Evolutionary conservation across 495 filamentous ascomycete genomes (phyloP), one percentile per base, ranked within the genome.

Genomic region (Neurospora intermedia): DNA sequence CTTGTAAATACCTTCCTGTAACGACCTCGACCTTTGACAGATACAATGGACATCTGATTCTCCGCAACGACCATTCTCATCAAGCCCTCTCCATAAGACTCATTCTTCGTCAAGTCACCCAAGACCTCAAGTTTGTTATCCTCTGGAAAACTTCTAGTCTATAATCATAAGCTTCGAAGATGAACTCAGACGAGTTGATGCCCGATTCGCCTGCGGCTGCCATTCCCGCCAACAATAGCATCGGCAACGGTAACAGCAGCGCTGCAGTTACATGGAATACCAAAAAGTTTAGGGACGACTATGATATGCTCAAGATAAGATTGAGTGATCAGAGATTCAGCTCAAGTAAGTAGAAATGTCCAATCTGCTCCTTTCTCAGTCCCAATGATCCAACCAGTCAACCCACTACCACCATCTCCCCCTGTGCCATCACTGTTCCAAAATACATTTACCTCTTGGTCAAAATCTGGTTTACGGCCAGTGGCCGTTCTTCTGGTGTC

Each of bases 251-350:
- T 71, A 74, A 72, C 16, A 45, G 48, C 35, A 74, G 73, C 20
- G 72, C 45, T 2, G 45, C 71, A 7, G 41, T 70, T 15, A 42
- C 39, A 13, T 80, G 80, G 79, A 78, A 81, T 66, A 81, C 77
- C 18, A 78, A 80, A 54, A 81, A 82, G 69, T 81, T 77, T 54
- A 74, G 76, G 1, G 90, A 92, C 23, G 92, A 93, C 62, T 89
- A 86, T 72, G 81, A 84, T 39, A 38, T 54, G 16, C 71, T 75
- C 23, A 83, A 80, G 69, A 48, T 72, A 16, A 75, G 79, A 16
- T 78, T 85, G 16, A 70, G 75, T 3, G 83, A 85, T 74, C 80
- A 78, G 69, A 80, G 78, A 41, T 86, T 85, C 71, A 82, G 79
- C 38, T 77, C 79, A 11, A 76, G 84, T 85, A 69, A 77, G 84